These are phyloP conservation scores for Cutaneotrichosporon sp. DNA, from an alignment of 1,284 basidiomycete species.

Conservation along the genomic window DNA sequence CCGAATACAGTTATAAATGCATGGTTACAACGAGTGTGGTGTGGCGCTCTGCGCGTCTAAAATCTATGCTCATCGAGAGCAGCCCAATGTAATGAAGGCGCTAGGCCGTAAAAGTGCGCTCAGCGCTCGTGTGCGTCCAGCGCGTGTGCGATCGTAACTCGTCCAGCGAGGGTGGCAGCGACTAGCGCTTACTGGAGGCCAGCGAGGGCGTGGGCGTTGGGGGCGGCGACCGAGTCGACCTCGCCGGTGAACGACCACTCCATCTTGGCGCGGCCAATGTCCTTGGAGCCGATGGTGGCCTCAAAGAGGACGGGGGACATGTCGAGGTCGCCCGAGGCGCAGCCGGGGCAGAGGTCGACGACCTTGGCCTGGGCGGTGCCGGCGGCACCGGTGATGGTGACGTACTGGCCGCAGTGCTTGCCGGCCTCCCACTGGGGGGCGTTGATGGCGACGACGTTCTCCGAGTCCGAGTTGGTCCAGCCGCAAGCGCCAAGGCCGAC, in stretches of 20 bases:
- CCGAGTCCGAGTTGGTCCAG: conserved; percentile 34
- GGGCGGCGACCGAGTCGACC: neutral
- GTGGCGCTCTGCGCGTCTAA: neutral
- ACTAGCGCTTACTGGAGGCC: neutral
- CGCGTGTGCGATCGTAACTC: neutral
- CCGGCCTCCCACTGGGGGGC: conserved; percentile 29
- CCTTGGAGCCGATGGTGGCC: conserved; percentile 39
- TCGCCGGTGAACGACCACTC: neutral
- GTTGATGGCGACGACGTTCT: conserved; percentile 48
- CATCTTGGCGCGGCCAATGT: conserved; percentile 31
- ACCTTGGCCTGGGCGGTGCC: conserved; percentile 65
- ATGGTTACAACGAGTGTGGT: neutral
- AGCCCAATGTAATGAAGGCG: neutral
- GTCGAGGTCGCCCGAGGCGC: conserved; percentile 56
- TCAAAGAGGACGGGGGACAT: conserved; percentile 55
- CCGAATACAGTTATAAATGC: neutral
- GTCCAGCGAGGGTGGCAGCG: neutral
- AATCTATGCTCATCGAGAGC: neutral
- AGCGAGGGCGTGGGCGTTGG: conserved; percentile 4
- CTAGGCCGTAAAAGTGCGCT: neutral
- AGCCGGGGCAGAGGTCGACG: conserved; percentile 56
- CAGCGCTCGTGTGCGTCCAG: neutral
- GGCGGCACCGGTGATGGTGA: conserved; percentile 68
- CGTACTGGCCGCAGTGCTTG: conserved; percentile 56
- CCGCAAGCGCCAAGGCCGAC: conserved; percentile 48